Evolutionary conservation across 345 rosid genomes (phyloP).

Genomic region (Corymbia maculata): DNA sequence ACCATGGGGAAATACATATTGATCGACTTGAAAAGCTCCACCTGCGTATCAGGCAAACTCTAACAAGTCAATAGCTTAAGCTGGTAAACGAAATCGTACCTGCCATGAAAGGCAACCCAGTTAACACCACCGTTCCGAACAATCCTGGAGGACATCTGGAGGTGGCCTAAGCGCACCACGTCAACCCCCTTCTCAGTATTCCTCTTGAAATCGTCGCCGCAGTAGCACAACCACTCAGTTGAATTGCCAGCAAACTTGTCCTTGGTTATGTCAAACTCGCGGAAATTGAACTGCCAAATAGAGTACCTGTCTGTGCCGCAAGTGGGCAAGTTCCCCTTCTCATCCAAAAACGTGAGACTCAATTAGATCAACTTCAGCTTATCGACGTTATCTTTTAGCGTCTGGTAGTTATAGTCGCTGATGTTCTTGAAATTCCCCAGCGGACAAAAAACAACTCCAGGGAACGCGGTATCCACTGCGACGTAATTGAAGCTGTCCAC

Average conservation of each 20-base stretch:
- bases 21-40: conserved; percentile 46
- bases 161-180: conserved; percentile 67
- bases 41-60: conserved; percentile 42
- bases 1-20: conserved; percentile 51
- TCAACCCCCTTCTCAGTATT: conserved; percentile 71
- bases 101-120: conserved; percentile 81
- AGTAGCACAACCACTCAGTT: conserved; percentile 55
- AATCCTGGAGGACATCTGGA: conserved; percentile 74
- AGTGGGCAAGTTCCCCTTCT: conserved; percentile 62
- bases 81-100: conserved; percentile 76
- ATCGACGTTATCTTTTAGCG: conserved; percentile 72
- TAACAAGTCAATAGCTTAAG: conserved; percentile 61
- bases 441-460: conserved; percentile 76
- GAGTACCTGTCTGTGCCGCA: conserved; percentile 64
- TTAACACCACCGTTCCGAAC: conserved; percentile 54
- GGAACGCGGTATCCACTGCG: conserved; percentile 92
- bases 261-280: conserved; percentile 56
- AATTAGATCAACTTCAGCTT: conserved; percentile 75
- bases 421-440: conserved; percentile 67
- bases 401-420: conserved; percentile 61
- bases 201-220: conserved; percentile 78
- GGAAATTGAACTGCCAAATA: conserved; percentile 87
- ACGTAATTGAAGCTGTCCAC: conserved; percentile 50
- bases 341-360: conserved; percentile 75
- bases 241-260: conserved; percentile 78